Base-by-base conservation (phyloP, 1,284 basidiomycete genomes). In the Ustilago vetiveriae region DNA sequence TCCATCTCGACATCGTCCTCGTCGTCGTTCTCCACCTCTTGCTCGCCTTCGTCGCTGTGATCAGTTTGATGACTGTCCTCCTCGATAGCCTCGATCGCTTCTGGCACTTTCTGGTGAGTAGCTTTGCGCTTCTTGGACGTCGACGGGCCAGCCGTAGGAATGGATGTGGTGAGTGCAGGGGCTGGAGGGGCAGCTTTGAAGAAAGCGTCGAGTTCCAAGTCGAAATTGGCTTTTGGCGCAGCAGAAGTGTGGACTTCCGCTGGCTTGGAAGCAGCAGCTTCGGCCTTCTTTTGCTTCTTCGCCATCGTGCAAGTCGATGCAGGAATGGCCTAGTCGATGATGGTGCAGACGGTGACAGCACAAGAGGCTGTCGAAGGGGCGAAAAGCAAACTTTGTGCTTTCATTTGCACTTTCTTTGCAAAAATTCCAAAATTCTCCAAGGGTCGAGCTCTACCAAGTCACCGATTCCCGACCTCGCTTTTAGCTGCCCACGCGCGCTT, bases 151-250 rank as follows among this genome's bases (percentile, higher is more conserved):
- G 70, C 50, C 21, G 41, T 33, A 21, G 50, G 13, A 16, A 23
- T 30, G 27, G 16, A 37, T 24, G 29, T 17, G 44, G 30, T 22
- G 9, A 53, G 41, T 19, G 42, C 38, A 7, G 60, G 46, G 19
- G 52, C 45, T 29, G 56, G 53, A 26, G 67, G 54, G 27, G 50
- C 56, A 16, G 45, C 56, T 26, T 63, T 64, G 68, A 80, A 80
- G 52, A 80, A 65, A 17, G 78, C 78, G 33, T 78, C 78, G 29
- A 80, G 68, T 48, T 78, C 78, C 1, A 62, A 23, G 43, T 80
- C 78, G 40, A 79, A 78, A 47, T 41, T 44, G 32, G 39, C 35
- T n/a, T 50, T 41, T 3, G 44, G 21, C 5, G 53, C 43, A 4
- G 21, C 36, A 19, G 49, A 41, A 16, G 44, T 38, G 9, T 35